phyloP scores from a whole-genome alignment of 495 filamentous ascomycete genomes.

The Talaromyces borbonicus region DNA sequence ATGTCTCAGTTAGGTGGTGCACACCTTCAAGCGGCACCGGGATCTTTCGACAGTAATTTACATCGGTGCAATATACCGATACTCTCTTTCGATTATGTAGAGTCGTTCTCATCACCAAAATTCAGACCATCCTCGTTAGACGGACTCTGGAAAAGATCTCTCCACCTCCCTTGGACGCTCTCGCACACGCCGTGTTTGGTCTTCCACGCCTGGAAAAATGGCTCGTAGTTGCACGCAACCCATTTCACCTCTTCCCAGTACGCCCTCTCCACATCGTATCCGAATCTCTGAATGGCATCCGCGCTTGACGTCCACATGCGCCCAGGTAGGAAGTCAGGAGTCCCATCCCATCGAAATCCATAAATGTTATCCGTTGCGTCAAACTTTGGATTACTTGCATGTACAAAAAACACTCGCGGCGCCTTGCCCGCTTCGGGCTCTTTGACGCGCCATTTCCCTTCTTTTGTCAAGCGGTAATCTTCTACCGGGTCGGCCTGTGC shows the following conservation, averaged over 20 bases:
- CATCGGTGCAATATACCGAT: no score
- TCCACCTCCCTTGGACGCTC: slow-evolving; percentile 30
- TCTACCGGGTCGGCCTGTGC: slow-evolving; percentile 37
- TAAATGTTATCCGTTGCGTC: slow-evolving; percentile 39
- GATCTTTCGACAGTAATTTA: no score
- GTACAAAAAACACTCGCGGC: slow-evolving; percentile 40
- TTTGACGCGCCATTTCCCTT: slow-evolving; percentile 29
- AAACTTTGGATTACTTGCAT: slow-evolving; percentile 46
- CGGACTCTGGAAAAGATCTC: slow-evolving; percentile 31
- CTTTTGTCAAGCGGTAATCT: slow-evolving; percentile 29
- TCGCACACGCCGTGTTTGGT: slow-evolving; percentile 26
- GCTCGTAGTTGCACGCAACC: slow-evolving; percentile 36
- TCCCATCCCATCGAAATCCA: slow-evolving; percentile 29
- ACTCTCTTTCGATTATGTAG: not conserved
- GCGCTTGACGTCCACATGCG: slow-evolving; percentile 33
- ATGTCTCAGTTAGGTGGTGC: no score
- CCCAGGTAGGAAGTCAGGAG: slow-evolving; percentile 25
- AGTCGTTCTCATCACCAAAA: slow-evolving; percentile 16
- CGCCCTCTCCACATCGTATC: slow-evolving; percentile 40
- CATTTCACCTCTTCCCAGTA: slow-evolving; percentile 44
- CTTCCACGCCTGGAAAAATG: slow-evolving; percentile 29
- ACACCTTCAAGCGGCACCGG: no score
- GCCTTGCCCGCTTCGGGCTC: slow-evolving; percentile 22
- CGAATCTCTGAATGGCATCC: slow-evolving; percentile 30
- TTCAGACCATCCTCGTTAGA: slow-evolving; percentile 27